Base-by-base conservation (phyloP, 306 rosid species). In the Ceratonia siliqua region DNA sequence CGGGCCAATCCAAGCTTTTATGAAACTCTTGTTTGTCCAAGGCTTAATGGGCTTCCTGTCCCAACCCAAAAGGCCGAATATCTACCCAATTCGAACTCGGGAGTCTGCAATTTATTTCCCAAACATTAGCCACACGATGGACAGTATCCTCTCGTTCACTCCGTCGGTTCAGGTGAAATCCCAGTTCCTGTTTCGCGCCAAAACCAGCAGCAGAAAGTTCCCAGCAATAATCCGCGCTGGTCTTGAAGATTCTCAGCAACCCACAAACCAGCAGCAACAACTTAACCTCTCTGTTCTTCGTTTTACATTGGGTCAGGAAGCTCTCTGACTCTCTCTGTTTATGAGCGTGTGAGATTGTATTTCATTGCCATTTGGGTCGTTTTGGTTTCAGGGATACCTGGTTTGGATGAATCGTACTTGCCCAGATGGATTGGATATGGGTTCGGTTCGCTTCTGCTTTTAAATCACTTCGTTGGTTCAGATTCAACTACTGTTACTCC, bases 351-450 rank as follows among this genome's bases (percentile, higher is more conserved):
- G 53, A 58, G 24, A 1, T 76, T 53, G 39, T 6, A 70, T 52
- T 46, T 78, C 3, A 22, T 24, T 74, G 21, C 18, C 33, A 20
- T n/a, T 22, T 68, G 20, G 8, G 49, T 38, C n/a, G 38, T 63
- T 53, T 27, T 75, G 78, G 77, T 66, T 67, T 48, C 79, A 91
- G 98, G 99, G 59, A 89, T 94, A 64, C 92, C 91, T 63, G 99
- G 97, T n/a, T 84, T 94, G 62, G 96, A 92, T 65, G 97, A 94
- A 68, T 94, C 99, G 41, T 92, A 90, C 86, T 85, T 94, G 65
- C 96, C 99, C 78, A 84, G 97, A 90, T 94, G 96, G 99, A 88
- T 94, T 46, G 96, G 99, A 25, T 94, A 90, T 50, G 92, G 96
- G 25, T 92, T 94, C 58, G 96, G 96, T 55, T 92, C 99, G 30